Conservation (phyloP, 805 yeast genomes). For the Candida tallmaniae region DNA sequence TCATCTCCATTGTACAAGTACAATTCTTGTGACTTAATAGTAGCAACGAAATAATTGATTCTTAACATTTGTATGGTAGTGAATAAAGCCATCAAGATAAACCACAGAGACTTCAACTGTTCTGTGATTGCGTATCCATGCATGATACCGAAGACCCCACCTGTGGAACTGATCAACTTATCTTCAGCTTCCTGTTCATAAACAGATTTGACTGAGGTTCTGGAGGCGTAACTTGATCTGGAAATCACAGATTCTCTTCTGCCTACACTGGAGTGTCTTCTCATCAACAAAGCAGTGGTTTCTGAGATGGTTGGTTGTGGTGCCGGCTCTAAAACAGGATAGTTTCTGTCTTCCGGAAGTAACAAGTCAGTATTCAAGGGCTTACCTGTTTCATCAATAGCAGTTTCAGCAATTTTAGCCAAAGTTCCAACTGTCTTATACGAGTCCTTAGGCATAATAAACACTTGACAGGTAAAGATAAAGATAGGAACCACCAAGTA, state of each 20-base stretch:
- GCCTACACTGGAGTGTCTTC: constrained; percentile 22
- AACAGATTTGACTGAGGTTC: constrained; percentile 50
- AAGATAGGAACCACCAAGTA: constrained; percentile 77
- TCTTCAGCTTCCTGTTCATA: constrained; percentile 64
- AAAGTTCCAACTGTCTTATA: constrained; percentile 68
- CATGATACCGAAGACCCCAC: constrained; percentile 73
- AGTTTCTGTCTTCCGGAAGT: constrained; percentile 32
- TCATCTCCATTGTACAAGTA: constrained; percentile 49
- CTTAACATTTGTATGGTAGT: constrained; percentile 88
- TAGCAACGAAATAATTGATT: constrained; percentile 89
- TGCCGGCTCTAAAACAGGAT: not conserved
- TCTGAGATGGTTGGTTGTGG: constrained; percentile 36
- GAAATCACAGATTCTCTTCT: constrained; percentile 30
- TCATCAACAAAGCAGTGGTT: constrained; percentile 36
- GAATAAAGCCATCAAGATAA: constrained; percentile 67
- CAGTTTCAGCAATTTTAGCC: constrained; percentile 67
- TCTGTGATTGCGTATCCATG: constrained; percentile 54
- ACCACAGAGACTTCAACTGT: constrained; percentile 68
- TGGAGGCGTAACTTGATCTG: constrained; percentile 23
- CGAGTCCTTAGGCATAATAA: constrained; percentile 75
- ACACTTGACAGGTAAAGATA: constrained; percentile 66
- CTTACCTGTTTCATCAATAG: constrained; percentile 66
- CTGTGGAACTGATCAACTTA: constrained; percentile 47
- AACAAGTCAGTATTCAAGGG: constrained; percentile 46
- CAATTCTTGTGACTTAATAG: constrained; percentile 76